These are phyloP conservation scores for Solanum medicagineum DNA, from an alignment of 257 asterid genomes.

Conservation along the genomic window DNA sequence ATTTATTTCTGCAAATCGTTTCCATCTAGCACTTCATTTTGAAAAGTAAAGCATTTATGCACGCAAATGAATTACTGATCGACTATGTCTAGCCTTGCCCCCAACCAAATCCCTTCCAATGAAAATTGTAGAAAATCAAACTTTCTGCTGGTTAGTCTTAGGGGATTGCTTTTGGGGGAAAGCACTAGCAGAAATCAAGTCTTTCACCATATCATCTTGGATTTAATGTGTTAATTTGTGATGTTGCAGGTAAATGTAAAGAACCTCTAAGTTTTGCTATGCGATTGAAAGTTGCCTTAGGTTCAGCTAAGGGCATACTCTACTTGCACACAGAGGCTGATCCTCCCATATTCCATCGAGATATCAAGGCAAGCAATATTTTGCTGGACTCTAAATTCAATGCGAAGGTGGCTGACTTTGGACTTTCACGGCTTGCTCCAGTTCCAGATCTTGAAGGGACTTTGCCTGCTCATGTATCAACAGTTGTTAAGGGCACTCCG, in stretches of 20 bases:
- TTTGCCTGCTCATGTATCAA: constrained; percentile 68
- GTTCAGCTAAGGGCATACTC: constrained; percentile 83
- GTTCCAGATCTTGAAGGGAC: constrained; percentile 75
- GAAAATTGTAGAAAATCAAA: neutral
- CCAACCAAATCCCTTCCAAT: neutral
- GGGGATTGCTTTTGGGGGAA: neutral
- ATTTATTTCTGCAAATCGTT: neutral
- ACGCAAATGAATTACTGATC: neutral
- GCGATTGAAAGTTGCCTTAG: constrained; percentile 69
- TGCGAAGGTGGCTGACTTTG: constrained; percentile 95
- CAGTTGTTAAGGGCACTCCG: constrained; percentile 97
- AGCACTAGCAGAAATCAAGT: neutral
- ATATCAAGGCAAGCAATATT: constrained; percentile 89
- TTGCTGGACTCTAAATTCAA: constrained; percentile 57
- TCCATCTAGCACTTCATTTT: neutral
- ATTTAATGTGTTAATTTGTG: neutral
- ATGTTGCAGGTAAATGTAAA: constrained; percentile 47
- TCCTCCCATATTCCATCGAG: constrained; percentile 99
- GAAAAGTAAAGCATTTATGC: neutral
- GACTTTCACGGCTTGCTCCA: constrained; percentile 87
- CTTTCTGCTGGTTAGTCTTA: neutral
- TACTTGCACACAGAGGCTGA: constrained; percentile 94
- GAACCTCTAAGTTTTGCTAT: constrained; percentile 44
- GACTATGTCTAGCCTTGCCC: neutral
- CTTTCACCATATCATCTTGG: neutral